A percentile compares a stretch with the other conserved stretches of the same genome.
Conservation (phyloP, 2,329 filamentous ascomycete genomes). For the Aureobasidium sp. region DNA sequence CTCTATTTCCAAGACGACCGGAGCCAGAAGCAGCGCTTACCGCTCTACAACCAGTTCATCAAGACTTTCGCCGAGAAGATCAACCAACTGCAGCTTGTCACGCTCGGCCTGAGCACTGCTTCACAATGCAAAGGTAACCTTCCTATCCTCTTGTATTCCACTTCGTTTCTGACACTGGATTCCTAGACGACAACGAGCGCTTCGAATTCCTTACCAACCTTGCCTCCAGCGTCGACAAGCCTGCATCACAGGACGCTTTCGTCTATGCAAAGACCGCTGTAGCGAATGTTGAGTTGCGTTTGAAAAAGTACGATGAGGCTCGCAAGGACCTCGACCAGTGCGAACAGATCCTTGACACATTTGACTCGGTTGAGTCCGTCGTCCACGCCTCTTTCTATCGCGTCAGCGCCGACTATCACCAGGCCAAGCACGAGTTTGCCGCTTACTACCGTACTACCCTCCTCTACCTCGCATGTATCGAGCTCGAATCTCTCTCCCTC, state of each 20-base stretch:
- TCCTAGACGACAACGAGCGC: slow-evolving; percentile 73
- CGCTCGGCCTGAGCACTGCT: slow-evolving; percentile 78
- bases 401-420: slow-evolving; percentile 90
- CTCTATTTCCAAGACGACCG: slow-evolving; percentile 78
- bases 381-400: slow-evolving; percentile 96
- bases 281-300: slow-evolving; percentile 74
- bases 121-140: slow-evolving; percentile 67
- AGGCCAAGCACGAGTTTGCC: slow-evolving; percentile 83
- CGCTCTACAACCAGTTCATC: slow-evolving; percentile 91
- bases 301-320: slow-evolving; percentile 73
- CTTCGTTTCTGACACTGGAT: slow-evolving; percentile 24
- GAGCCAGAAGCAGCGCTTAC: slow-evolving; percentile 76
- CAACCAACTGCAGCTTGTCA: slow-evolving; percentile 96
- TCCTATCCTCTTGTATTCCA: neutral
- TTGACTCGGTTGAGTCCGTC: slow-evolving; percentile 90
- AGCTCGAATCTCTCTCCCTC: slow-evolving; percentile 65
- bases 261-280: slow-evolving; percentile 91
- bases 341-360: slow-evolving; percentile 79
- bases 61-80: slow-evolving; percentile 96
- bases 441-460: slow-evolving; percentile 97
- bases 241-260: slow-evolving; percentile 88
- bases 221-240: slow-evolving; percentile 81
- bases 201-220: slow-evolving; percentile 77
- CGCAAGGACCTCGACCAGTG: slow-evolving; percentile 80
- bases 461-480: slow-evolving; percentile 93